Evolutionary conservation across 495 filamentous ascomycete genomes (phyloP).

Genomic region (Massariosphaeria phaeospora): DNA sequence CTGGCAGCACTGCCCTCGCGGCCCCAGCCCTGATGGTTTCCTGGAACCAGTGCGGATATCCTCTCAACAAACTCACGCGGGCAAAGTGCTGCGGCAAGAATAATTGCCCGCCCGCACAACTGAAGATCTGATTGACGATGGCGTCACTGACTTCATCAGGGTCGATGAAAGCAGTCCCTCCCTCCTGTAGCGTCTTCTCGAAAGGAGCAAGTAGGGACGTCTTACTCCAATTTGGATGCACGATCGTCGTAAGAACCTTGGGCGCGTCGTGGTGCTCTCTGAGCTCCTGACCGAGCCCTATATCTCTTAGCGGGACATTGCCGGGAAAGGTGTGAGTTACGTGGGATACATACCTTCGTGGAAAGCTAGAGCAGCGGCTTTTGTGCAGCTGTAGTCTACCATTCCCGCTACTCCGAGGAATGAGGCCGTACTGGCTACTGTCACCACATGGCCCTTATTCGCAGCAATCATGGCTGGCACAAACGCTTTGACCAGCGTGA

Average conservation of each 20-base stretch:
- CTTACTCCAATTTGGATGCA: conserved; percentile 39
- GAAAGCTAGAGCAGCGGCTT: conserved; percentile 54
- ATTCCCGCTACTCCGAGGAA: conserved; percentile 49
- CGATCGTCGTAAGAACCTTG: conserved; percentile 35
- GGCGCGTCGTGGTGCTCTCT: conserved; percentile 33
- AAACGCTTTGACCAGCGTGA: conserved; percentile 54
- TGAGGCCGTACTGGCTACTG: conserved; percentile 51
- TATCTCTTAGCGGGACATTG: not conserved
- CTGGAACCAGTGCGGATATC: conserved; percentile 28
- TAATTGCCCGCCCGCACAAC: conserved; percentile 17
- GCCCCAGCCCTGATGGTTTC: conserved; percentile 7
- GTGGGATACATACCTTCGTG: conserved; percentile 45
- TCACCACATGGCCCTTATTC: conserved; percentile 59
- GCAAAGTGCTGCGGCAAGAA: conserved; percentile 3
- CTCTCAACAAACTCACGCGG: conserved; percentile 4
- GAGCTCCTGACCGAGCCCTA: conserved; percentile 36
- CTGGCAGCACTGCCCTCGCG: not conserved
- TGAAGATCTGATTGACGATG: conserved; percentile 21
- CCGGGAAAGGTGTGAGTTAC: not conserved
- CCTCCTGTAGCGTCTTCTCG: conserved; percentile 17
- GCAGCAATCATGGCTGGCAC: conserved; percentile 55
- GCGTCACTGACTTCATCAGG: conserved; percentile 21
- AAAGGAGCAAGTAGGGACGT: conserved; percentile 32
- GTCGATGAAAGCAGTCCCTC: conserved; percentile 5
- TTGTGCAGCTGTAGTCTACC: conserved; percentile 53